Conservation (phyloP, 2,329 filamentous ascomycete species). For the Aspergillus costaricaensis region DNA sequence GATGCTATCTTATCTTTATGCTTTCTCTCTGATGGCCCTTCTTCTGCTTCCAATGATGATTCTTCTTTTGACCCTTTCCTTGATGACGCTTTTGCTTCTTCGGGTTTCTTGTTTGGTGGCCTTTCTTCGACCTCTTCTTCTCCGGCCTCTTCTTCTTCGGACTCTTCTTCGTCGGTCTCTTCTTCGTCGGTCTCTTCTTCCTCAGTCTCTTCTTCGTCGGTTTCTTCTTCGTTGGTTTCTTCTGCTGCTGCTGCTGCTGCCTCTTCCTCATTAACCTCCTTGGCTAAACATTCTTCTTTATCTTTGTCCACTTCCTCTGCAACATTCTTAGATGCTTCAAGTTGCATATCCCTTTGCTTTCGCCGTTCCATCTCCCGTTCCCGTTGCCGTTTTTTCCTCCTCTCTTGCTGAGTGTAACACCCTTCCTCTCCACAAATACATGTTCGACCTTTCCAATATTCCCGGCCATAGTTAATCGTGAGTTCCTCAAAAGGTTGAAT, state of each 20-base stretch:
- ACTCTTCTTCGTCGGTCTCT: background rate
- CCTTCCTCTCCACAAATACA: conserved; percentile 15
- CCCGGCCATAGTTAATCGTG: conserved; percentile 35
- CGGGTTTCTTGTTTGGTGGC: no score
- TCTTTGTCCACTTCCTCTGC: background rate
- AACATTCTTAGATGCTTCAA: background rate
- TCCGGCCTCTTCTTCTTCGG: no score
- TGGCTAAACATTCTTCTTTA: background rate
- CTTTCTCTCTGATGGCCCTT: no score
- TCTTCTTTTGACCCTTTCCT: no score
- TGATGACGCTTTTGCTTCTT: no score
- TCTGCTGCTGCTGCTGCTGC: background rate
- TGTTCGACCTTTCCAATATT: conserved; percentile 27
- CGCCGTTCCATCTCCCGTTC: background rate
- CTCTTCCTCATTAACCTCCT: background rate
- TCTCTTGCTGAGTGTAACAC: conserved; percentile 7
- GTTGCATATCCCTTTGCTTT: background rate
- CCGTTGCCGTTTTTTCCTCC: background rate
- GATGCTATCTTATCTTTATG: no score
- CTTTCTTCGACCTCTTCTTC: no score
- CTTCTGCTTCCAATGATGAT: no score
- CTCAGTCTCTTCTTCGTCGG: background rate
- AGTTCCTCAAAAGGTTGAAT: conserved; percentile 37
- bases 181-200: background rate
- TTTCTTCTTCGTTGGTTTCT: background rate